Evolutionary conservation across 2,329 filamentous ascomycete genomes (phyloP), one percentile per base, ranked within the genome.

Genomic region (Xylariales sp.): DNA sequence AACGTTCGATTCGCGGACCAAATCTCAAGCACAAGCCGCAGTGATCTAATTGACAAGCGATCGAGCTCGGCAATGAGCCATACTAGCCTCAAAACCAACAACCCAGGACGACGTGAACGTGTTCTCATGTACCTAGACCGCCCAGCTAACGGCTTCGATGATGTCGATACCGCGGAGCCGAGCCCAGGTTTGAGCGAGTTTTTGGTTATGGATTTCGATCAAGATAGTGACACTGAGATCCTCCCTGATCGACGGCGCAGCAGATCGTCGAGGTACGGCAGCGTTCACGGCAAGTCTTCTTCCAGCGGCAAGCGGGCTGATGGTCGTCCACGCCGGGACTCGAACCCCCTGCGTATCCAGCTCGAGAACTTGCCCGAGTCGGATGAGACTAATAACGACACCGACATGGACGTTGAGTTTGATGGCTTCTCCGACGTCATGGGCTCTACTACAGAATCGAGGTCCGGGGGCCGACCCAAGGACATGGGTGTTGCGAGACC

Each of bases 401-500:
- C n/a, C n/a, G 50, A 50, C 12, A 36, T 51, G 27, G 52, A 51
- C 5, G 42, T 49, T 31, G 49, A 47, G 21, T 44, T 51, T 32
- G 47, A 51, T 29, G 47, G 45, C 19, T 47, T 47, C 48, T 49
- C 43, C 15, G 38, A 45, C n/a, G 35, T 51, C 7, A 38, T 43
- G 8, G 20, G 34, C 19, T 19, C 19, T 21, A 15, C n/a, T 12
- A 16, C 12, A 20, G 31, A 11, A 19, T 20, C 18, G 11, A 19
- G 15, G 12, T 14, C 31, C 14, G 31, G 15, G 8, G n/a, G 43
- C 16, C 31, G 48, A 29, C 48, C 44, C 9, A 57, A 51, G 14
- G 45, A 51, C 7, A 47, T 34, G 40, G 51, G 34, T 11, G 15
- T 68, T 5, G 63, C 66, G 5, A 58, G 66, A 16, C 66, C 69